Conservation (phyloP, 257 asterid species). For the Primulina tabacum region DNA sequence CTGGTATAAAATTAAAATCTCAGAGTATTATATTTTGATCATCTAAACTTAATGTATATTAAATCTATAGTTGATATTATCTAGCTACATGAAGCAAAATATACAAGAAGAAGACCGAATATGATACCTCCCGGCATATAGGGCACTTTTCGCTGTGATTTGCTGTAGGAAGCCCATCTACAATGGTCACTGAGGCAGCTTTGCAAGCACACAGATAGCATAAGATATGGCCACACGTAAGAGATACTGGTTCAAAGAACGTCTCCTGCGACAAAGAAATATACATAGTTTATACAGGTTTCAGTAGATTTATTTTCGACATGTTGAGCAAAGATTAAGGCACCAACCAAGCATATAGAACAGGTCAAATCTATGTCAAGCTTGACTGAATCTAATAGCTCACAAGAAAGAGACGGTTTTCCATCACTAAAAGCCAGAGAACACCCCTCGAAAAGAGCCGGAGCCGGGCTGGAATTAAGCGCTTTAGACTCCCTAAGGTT, state of each 20-base stretch:
- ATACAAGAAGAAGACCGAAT: background rate
- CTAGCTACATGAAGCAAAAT: background rate
- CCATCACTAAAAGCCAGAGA: slow-evolving; percentile 51
- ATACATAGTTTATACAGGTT: background rate
- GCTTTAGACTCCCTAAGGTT: slow-evolving; percentile 47
- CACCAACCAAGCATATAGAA: slow-evolving; percentile 88
- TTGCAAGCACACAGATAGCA: slow-evolving; percentile 93
- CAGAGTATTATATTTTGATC: background rate
- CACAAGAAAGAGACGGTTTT: slow-evolving; percentile 68
- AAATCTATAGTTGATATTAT: background rate
- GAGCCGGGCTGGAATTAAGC: slow-evolving; percentile 26
- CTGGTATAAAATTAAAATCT: slow-evolving; percentile 36
- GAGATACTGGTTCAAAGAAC: slow-evolving; percentile 79
- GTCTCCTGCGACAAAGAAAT: slow-evolving; percentile 57
- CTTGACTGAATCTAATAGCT: slow-evolving; percentile 71
- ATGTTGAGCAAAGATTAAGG: slow-evolving; percentile 10
- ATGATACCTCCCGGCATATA: slow-evolving; percentile 78
- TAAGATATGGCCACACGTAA: slow-evolving; percentile 83
- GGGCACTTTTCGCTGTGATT: slow-evolving; percentile 57
- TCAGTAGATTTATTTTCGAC: background rate
- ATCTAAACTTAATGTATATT: background rate
- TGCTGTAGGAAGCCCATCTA: slow-evolving; percentile 75
- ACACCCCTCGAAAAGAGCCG: slow-evolving; percentile 64
- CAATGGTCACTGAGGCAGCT: slow-evolving; percentile 79
- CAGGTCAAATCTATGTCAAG: slow-evolving; percentile 86